A percentile compares a stretch with the other conserved stretches of the same genome.
These are phyloP conservation scores for Saccharum officinarum DNA, from an alignment of 176 grass and related monocot genomes.

Conservation along the genomic window DNA sequence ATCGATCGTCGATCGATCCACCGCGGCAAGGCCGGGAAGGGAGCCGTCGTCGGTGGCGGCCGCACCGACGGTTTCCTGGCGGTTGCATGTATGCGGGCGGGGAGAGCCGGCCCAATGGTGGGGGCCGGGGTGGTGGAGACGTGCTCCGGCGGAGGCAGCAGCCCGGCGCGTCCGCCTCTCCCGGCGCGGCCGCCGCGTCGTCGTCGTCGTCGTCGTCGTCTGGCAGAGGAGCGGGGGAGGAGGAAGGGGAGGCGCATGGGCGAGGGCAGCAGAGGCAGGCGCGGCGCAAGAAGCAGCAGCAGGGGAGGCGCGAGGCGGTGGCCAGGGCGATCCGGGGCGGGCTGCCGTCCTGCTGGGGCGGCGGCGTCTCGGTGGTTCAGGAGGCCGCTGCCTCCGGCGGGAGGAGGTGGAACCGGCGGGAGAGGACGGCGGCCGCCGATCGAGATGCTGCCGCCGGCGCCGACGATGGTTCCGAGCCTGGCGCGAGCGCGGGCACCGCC, in stretches of 20 bases:
- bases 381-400: background rate
- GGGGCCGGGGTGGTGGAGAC: background rate
- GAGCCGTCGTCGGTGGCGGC: background rate
- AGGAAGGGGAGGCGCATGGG: background rate
- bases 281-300: slow-evolving; percentile 24
- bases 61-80: slow-evolving; percentile 17
- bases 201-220: slow-evolving; percentile 11
- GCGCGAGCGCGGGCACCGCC: background rate
- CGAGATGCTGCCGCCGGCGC: background rate
- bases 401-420: slow-evolving; percentile 19
- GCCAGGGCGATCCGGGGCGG: slow-evolving; percentile 35
- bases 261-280: slow-evolving; percentile 8
- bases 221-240: slow-evolving; percentile 1
- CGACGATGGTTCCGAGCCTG: background rate
- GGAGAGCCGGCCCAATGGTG: slow-evolving; percentile 36
- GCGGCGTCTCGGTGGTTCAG: slow-evolving; percentile 26
- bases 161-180: background rate
- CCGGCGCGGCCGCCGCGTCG: background rate
- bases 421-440: background rate
- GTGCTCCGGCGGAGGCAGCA: slow-evolving; percentile 15
- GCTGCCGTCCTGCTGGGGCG: slow-evolving; percentile 44
- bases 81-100: slow-evolving; percentile 53
- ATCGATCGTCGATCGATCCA: background rate
- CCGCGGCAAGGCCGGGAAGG: background rate
- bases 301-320: slow-evolving; percentile 22